A percentile compares a stretch with the other conserved stretches of the same genome.
Evolutionary conservation across 192 early-diverging fungal species (phyloP).

Genomic region (Dimargaris cristalligena): DNA sequence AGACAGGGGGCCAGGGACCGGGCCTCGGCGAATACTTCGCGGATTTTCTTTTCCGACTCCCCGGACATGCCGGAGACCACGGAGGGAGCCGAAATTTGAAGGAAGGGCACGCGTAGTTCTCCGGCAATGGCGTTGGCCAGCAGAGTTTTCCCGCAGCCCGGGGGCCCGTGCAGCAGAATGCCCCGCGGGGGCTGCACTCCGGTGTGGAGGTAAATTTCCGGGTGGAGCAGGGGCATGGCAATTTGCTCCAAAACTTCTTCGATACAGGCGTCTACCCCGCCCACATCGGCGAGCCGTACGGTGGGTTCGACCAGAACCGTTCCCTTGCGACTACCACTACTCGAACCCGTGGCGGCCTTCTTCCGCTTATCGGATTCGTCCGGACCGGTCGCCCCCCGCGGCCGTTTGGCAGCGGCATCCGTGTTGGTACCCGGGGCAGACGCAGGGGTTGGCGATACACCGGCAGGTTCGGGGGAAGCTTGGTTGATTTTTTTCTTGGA

Average conservation of each 20-base stretch:
- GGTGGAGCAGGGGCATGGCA: conserved; percentile 83
- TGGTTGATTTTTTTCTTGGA: background rate
- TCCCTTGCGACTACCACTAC: background rate
- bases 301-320: conserved; percentile 23
- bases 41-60: conserved; percentile 94
- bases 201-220: conserved; percentile 79
- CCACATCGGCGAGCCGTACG: conserved; percentile 56
- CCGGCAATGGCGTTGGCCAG: conserved; percentile 95
- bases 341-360: background rate
- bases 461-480: background rate
- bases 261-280: conserved; percentile 82
- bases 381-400: background rate
- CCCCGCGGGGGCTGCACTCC: conserved; percentile 90
- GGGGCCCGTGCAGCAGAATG: conserved; percentile 87
- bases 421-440: background rate
- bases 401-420: background rate
- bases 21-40: conserved; percentile 96
- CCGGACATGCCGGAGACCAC: conserved; percentile 96
- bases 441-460: background rate
- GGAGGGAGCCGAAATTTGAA: conserved; percentile 86
- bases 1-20: conserved; percentile 72
- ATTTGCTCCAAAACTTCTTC: conserved; percentile 83
- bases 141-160: conserved; percentile 92
- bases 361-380: background rate
- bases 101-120: conserved; percentile 75